Base-by-base conservation (phyloP, 2,329 filamentous ascomycete genomes). In the Aureobasidium namibiae region DNA sequence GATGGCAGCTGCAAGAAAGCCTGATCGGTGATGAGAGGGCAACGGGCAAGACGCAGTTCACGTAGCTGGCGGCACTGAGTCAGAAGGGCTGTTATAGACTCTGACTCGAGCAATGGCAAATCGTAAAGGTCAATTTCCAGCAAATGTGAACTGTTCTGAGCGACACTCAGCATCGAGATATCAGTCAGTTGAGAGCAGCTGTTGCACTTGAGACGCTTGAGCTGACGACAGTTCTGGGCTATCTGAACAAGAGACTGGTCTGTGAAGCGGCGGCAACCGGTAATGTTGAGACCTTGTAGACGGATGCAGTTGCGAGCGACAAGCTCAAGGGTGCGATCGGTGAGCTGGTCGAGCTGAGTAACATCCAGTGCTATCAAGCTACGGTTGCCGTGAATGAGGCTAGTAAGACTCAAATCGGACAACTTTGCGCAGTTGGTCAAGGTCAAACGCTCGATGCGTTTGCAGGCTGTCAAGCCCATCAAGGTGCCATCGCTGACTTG, bases 131-230 rank as follows among this genome's bases (percentile, higher is more conserved):
- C 94, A 62, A 99, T 96, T 73, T 99, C 94, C 63, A 99, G 85
- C 33, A 99, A 91, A 65, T 96, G 92, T 13, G 86, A 89, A 71
- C 92, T 96, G 73, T 95, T 84, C 46, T 86, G 80, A 6, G 94
- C 92, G 70, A 99, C 95, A 3, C 91, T 89, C 61, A 89, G 78
- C 63, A 97, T 86, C 7, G 91, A 87, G 50, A 81, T 80, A 70
- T 97, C 90, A 39, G 88, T 90, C 34, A 96, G 78, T 73, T 95
- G 88, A n/a, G 76, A 74, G 70, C 94, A 96, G 60, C 92, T 89
- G 73, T 97, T 99, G 62, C 99, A 82, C 82, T 99, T 99, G 65
- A 99, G 82, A 85, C 91, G 80, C 76, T 96, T 97, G 65, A 99
- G 83, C 68, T 89, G 90, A 64, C 82, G 85, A 76, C 94, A 97